Percentiles rank a stretch among this genome's conserved stretches.
Evolutionary conservation across 352 stramenopile genomes (phyloP).

Genomic region (Globisporangium cylindrosporum): DNA sequence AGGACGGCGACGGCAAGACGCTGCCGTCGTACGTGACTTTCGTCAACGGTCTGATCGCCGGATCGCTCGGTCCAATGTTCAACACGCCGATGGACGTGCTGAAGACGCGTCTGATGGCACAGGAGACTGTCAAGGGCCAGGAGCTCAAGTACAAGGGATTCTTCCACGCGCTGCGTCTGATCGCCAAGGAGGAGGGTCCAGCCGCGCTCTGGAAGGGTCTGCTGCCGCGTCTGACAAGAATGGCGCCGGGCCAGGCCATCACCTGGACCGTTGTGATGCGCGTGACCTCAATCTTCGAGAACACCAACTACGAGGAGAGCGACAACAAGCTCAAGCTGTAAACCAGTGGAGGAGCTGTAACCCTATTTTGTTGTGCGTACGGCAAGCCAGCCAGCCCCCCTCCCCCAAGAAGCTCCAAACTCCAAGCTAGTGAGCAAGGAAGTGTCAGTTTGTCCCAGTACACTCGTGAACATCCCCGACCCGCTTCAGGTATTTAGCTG

Average conservation of each 20-base stretch:
- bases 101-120: slow-evolving; percentile 93
- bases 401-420: not conserved
- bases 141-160: slow-evolving; percentile 96
- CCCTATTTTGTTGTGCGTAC: slow-evolving; percentile 7
- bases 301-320: slow-evolving; percentile 43
- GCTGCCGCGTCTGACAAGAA: slow-evolving; percentile 92
- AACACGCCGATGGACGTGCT: slow-evolving; percentile 93
- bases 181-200: slow-evolving; percentile 93
- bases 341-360: not conserved
- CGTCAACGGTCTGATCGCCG: slow-evolving; percentile 90
- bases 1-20: slow-evolving; percentile 87
- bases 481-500: not conserved
- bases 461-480: not conserved
- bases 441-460: not conserved
- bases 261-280: slow-evolving; percentile 93
- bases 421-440: not conserved
- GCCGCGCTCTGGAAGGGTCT: slow-evolving; percentile 96
- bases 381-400: not conserved
- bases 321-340: slow-evolving; percentile 76
- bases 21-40: slow-evolving; percentile 93
- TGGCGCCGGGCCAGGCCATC: slow-evolving; percentile 97
- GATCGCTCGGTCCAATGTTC: slow-evolving; percentile 81
- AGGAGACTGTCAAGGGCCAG: slow-evolving; percentile 87
- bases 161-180: slow-evolving; percentile 90
- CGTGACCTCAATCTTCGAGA: slow-evolving; percentile 87